Percentiles rank a stretch among this genome's conserved stretches.
phyloP scores from a whole-genome alignment of 768 basidiomycete genomes.

The Pisolithus orientalis region DNA sequence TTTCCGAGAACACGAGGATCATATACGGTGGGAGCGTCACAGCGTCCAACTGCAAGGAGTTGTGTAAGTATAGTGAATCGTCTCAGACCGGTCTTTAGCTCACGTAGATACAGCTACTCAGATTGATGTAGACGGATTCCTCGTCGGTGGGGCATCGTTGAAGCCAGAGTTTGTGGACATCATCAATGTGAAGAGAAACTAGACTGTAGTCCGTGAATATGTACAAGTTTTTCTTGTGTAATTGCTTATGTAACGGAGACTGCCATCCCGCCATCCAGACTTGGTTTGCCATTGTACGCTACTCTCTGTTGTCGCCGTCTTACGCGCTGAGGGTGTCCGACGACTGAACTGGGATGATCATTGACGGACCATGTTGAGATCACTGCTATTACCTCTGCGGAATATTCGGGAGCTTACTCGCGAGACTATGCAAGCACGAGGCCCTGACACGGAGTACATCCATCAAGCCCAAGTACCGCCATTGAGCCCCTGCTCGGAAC shows the following conservation, averaged over 20 bases:
- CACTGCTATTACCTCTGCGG: constrained; percentile 53
- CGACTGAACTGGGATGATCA: not conserved
- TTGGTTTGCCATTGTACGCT: too few relatives aligned
- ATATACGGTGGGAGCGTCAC: constrained; percentile 96
- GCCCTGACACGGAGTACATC: constrained; percentile 14
- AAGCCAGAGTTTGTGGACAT: constrained; percentile 96
- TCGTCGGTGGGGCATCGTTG: constrained; percentile 95
- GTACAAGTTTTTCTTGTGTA: not conserved
- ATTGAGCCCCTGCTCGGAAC: constrained; percentile 21
- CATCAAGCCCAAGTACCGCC: constrained; percentile 12
- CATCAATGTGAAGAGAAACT: constrained; percentile 57
- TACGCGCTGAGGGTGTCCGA: too few relatives aligned
- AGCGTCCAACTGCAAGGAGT: constrained; percentile 81
- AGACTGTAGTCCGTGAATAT: not conserved
- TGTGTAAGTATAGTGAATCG: constrained; percentile 48
- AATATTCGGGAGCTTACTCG: constrained; percentile 45
- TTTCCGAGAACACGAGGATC: constrained; percentile 72
- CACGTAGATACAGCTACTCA: constrained; percentile 46
- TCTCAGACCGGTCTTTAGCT: not conserved
- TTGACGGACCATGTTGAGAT: constrained; percentile 44
- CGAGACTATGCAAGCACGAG: constrained; percentile 9
- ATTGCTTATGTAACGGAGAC: too few relatives aligned
- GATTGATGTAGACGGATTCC: constrained; percentile 92
- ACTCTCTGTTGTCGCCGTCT: too few relatives aligned
- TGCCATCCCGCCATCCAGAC: too few relatives aligned